These are phyloP conservation scores for Cyclocybe aegerita DNA, from an alignment of 768 basidiomycete species.

Conservation along the genomic window DNA sequence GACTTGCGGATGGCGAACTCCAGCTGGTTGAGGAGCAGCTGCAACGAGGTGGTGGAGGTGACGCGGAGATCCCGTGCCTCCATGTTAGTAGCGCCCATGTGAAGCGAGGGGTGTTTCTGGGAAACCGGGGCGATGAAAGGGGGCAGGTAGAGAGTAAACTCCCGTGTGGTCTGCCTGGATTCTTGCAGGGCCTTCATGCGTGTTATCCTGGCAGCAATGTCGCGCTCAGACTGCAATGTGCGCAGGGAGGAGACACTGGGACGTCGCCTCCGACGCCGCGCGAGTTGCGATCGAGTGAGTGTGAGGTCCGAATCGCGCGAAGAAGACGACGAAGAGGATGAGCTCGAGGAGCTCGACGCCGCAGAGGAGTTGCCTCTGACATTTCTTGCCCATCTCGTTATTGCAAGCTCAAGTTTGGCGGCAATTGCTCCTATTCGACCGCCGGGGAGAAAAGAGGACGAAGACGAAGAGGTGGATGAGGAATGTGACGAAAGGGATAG, in stretches of 20 bases:
- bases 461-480: conserved; percentile 39
- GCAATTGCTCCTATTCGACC: conserved; percentile 53
- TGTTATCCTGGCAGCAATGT: conserved; percentile 57
- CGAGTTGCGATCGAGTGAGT: conserved; percentile 36
- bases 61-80: conserved; percentile 24
- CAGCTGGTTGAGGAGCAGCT: conserved; percentile 47
- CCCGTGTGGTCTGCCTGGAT: conserved; percentile 56
- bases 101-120: conserved; percentile 1
- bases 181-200: conserved; percentile 63
- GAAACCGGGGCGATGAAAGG: conserved; percentile 23
- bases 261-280: conserved; percentile 45
- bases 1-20: conserved; percentile 44
- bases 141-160: conserved; percentile 68
- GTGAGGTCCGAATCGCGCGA: conserved; percentile 42
- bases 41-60: conserved; percentile 44
- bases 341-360: conserved; percentile 39
- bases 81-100: background rate
- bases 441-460: conserved; percentile 33
- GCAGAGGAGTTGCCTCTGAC: conserved; percentile 45
- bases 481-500: conserved; percentile 35
- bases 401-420: conserved; percentile 67
- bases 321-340: conserved; percentile 47
- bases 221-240: conserved; percentile 53
- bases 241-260: conserved; percentile 50
- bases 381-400: conserved; percentile 63